phyloP scores from a whole-genome alignment of 1,284 basidiomycete species.

The Moniliella sp. region DNA sequence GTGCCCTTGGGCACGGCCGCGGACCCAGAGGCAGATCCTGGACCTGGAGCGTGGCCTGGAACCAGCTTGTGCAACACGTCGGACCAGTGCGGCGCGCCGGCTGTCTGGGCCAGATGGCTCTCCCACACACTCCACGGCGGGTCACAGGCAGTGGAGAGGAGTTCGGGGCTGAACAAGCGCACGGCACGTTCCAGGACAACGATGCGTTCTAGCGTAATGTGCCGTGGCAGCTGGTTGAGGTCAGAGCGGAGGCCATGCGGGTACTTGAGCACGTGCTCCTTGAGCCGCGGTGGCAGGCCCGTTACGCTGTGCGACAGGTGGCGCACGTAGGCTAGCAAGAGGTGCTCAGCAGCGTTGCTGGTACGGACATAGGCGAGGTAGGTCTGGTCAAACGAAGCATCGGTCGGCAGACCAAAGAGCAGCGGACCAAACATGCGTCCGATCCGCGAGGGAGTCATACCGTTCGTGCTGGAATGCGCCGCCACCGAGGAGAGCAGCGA shows the following conservation, averaged over 20 bases:
- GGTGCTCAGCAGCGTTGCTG: constrained; percentile 28
- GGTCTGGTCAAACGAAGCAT: constrained; percentile 25
- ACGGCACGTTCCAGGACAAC: constrained; percentile 23
- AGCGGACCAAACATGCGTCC: constrained; percentile 20
- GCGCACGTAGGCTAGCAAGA: constrained; percentile 26
- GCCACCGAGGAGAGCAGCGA: constrained; percentile 25
- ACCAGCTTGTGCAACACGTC: constrained; percentile 23
- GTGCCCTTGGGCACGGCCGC: not conserved
- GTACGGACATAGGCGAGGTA: constrained; percentile 24
- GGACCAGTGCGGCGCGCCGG: constrained; percentile 19
- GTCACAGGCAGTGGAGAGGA: constrained; percentile 20
- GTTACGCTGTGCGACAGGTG: constrained; percentile 8
- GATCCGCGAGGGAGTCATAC: constrained; percentile 26
- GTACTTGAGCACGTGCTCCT: constrained; percentile 19
- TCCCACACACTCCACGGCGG: constrained; percentile 17
- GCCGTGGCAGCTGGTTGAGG: constrained; percentile 6
- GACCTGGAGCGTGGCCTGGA: constrained; percentile 12
- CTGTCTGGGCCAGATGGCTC: constrained; percentile 5
- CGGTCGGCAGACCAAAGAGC: constrained; percentile 28
- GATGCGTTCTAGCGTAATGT: constrained; percentile 15
- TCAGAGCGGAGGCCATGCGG: constrained; percentile 16
- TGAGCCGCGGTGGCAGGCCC: constrained; percentile 17
- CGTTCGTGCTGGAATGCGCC: constrained; percentile 26
- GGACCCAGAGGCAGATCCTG: not conserved
- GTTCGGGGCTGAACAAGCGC: constrained; percentile 20